Evolutionary conservation across 2,329 filamentous ascomycete species (phyloP), one percentile per base, ranked within the genome.

Genomic region (Dryadomyces sulphureus): DNA sequence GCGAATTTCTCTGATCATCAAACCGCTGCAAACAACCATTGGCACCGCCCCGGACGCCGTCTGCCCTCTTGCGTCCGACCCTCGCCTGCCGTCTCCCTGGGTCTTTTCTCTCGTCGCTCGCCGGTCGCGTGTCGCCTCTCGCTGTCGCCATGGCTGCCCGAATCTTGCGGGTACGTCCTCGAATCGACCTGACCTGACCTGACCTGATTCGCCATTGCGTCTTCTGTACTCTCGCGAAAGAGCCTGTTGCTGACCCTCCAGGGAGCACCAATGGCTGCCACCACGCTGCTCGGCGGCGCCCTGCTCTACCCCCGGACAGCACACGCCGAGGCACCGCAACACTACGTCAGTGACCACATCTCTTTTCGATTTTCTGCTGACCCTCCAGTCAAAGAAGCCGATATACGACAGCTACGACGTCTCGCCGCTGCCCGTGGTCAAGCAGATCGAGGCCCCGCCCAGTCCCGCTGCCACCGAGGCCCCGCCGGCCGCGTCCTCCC

Each of bases 391-490:
- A 49, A 73, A 72, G 60, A 84, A 83, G 62, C 81, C 86, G 53
- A 92, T 93, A 66, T 93, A 93, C 73, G 84, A 90, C 65, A 73
- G 81, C 60, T 65, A 69, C 60, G 73, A 81, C 51, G 54, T 53
- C 35, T 50, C 57, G 45, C 45, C 56, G 42, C 17, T 53, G 17
- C 19, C 50, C 47, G 14, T 49, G 51, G 44, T 52, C 48, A 48
- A 50, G 42, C 21, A 45, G 43, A 16, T 22, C 20, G 20, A n/a
- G 2, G 16, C 24, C 21, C 8, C 45, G 8, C 43, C 54, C 39
- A 43, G 46, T 24, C 48, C 55, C 25, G 19, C 41, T 9, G 14
- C 32, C 25, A 4, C 25, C 40, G 40, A 32, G 20, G 41, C 36
- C 7, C 3, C 45, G 11, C 43, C 25, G 5, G 9, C 30, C 42